Evolutionary conservation across 768 basidiomycete genomes (phyloP).

Genomic region (Gymnopilus junonius): DNA sequence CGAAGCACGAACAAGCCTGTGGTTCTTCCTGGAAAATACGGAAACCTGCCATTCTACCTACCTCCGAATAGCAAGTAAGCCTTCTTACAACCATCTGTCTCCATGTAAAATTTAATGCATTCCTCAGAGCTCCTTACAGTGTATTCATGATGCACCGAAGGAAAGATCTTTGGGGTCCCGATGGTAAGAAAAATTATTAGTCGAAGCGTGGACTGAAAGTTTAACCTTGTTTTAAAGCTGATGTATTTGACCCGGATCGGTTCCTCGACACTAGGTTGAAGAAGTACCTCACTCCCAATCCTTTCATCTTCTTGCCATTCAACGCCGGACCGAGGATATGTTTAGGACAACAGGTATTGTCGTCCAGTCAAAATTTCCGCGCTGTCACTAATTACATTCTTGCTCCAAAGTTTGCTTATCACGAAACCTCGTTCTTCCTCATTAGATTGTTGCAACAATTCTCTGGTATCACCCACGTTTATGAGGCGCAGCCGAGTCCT

Average conservation of each 20-base stretch:
- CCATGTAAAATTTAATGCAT: neutral
- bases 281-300: slow-evolving; percentile 59
- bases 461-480: slow-evolving; percentile 46
- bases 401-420: slow-evolving; percentile 60
- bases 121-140: slow-evolving; percentile 45
- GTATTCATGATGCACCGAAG: slow-evolving; percentile 65
- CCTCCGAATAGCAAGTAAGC: slow-evolving; percentile 27
- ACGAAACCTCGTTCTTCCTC: slow-evolving; percentile 67
- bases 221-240: slow-evolving; percentile 38
- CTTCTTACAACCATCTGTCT: neutral
- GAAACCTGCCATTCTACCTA: slow-evolving; percentile 42
- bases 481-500: slow-evolving; percentile 48
- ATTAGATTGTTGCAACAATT: slow-evolving; percentile 62
- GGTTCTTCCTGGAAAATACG: slow-evolving; percentile 29
- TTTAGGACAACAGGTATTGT: slow-evolving; percentile 49
- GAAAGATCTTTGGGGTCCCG: slow-evolving; percentile 68
- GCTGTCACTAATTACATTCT: neutral
- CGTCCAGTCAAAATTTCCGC: neutral
- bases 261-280: slow-evolving; percentile 65
- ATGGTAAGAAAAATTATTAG: slow-evolving; percentile 44
- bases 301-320: slow-evolving; percentile 61
- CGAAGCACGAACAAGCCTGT: slow-evolving; percentile 23
- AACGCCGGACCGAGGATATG: slow-evolving; percentile 58
- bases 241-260: slow-evolving; percentile 66
- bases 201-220: too few species aligned